Base-by-base conservation (phyloP, 495 filamentous ascomycete species). In the Acidomyces sp. region DNA sequence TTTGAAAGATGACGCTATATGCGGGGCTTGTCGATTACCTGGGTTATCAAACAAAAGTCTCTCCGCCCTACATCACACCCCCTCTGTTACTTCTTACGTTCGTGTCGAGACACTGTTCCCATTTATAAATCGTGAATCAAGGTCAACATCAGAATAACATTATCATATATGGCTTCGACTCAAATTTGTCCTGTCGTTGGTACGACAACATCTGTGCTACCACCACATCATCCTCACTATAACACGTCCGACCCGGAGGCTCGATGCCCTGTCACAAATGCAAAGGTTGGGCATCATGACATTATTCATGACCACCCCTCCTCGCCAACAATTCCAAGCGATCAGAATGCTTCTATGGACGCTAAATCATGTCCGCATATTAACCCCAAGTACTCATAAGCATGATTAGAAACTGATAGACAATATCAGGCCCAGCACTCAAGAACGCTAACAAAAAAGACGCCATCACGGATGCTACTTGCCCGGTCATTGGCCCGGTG, bases 261-360 rank as follows among this genome's bases (percentile, higher is more conserved):
- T 3, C 37, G 48, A 10, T 52, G 48, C 48, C 48, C 48, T 1
- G 28, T 50, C 7, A 50, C 46, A 28, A 51, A 51, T 38, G 48
- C 48, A 18, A 52, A 52, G 22, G 48, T 51, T 9, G 9, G 25
- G 23, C 37, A 42, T 33, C 47, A 50, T 24, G 36, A 35, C 21
- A 30, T 34, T 17, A 51, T 52, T 39, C 48, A 52, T 36, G 24
- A 24, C 37, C 48, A 52, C 34, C 48, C 48, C 1, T 34, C 43
- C 19, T 31, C 31, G 19, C 36, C 43, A 1, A 42, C 19, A 9
- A 43, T 43, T 28, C 31, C 43, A 18, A 6, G 23, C 6, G 37
- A 41, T 31, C 6, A 6, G 11, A 21, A n/a, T 37, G 34, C 41
- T 19, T 11, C n/a, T 6, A 35, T 31, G 17, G 48, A 46, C 21